Evolutionary conservation across 768 basidiomycete species (phyloP).

Genomic region (Mrakia hoshinonis): DNA sequence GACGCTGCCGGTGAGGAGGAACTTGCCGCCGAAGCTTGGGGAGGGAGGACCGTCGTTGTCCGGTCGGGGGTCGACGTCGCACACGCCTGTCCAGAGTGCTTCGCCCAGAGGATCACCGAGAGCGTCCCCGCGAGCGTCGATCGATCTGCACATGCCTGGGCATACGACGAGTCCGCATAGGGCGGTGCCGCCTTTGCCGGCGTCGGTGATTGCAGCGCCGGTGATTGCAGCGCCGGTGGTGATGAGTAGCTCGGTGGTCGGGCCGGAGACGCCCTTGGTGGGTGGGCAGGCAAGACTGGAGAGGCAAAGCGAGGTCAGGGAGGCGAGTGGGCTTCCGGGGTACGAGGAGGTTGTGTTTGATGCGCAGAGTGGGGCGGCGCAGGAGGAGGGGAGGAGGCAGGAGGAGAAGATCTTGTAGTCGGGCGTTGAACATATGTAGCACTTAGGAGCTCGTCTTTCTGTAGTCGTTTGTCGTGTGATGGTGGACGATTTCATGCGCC

Average conservation of each 20-base stretch:
- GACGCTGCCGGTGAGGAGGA: not conserved
- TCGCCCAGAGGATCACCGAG: no score
- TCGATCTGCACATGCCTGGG: no score
- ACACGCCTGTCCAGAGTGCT: no score
- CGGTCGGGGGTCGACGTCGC: not conserved
- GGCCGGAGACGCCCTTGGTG: not conserved
- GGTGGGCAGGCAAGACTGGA: not conserved
- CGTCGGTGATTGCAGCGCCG: no score
- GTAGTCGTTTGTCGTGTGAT: not conserved
- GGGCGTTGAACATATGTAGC: not conserved
- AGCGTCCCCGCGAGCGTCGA: no score
- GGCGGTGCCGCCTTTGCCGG: no score
- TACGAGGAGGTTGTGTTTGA: constrained; percentile 4
- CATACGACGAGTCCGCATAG: no score
- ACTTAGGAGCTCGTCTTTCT: not conserved
- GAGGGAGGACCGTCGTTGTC: no score
- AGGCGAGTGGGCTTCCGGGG: not conserved
- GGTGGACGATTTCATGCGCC: no score
- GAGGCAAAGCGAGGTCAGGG: not conserved
- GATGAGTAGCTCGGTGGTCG: no score
- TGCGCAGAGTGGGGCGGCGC: not conserved
- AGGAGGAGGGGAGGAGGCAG: not conserved
- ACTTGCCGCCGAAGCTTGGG: not conserved
- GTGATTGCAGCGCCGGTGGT: no score
- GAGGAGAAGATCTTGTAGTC: not conserved